Evolutionary conservation across 2,329 filamentous ascomycete species (phyloP).

Genomic region (Aspergillus thermomutatus): DNA sequence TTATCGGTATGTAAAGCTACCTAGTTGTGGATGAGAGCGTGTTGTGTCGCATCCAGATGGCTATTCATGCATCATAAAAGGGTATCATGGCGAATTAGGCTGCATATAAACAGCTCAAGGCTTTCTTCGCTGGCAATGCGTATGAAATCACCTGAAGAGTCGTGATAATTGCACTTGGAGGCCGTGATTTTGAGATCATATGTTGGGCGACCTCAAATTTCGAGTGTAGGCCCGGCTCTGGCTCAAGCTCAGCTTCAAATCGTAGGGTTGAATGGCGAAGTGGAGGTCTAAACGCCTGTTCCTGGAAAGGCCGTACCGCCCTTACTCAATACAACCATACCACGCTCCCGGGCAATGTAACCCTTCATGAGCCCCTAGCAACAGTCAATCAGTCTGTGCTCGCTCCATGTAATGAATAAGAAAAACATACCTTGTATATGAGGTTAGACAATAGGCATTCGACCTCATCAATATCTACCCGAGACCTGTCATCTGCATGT

Average conservation of each 20-base stretch:
- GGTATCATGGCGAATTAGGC: background rate
- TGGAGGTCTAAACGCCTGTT: constrained; percentile 63
- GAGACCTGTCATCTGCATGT: constrained; percentile 47
- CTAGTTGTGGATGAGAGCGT: background rate
- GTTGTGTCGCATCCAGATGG: background rate
- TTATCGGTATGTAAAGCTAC: background rate
- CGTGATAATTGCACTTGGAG: background rate
- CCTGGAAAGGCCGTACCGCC: constrained; percentile 82
- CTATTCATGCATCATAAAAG: background rate
- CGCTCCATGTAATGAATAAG: background rate
- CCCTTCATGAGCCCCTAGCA: constrained; percentile 91
- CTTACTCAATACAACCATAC: constrained; percentile 90
- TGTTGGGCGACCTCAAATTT: background rate
- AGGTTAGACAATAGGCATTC: constrained; percentile 94
- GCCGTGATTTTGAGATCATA: background rate
- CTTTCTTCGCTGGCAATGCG: background rate
- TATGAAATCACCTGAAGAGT: too few species aligned
- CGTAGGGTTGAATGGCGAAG: background rate
- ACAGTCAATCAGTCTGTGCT: constrained; percentile 11
- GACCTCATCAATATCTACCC: constrained; percentile 83
- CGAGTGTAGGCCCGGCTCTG: background rate
- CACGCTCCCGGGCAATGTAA: constrained; percentile 88
- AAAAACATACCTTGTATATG: constrained; percentile 83
- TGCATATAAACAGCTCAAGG: background rate
- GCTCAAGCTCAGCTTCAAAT: background rate